phyloP scores from a whole-genome alignment of 345 rosid genomes.

The Linum lewisii region DNA sequence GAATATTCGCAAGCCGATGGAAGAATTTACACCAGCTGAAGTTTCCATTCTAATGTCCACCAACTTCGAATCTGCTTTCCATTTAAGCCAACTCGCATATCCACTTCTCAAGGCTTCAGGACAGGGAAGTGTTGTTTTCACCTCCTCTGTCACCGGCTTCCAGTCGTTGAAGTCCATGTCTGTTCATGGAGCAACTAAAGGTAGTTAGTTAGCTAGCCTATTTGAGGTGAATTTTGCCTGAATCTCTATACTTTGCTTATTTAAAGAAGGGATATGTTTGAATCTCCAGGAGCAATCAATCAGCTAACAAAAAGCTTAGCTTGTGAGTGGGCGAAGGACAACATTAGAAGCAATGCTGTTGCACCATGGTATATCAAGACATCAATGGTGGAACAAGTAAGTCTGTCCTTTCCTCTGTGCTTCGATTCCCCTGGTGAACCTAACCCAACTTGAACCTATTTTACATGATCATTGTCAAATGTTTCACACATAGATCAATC shows the following conservation, averaged over 20 bases:
- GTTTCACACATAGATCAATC: neutral
- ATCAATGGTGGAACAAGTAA: conserved; percentile 73
- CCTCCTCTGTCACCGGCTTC: conserved; percentile 66
- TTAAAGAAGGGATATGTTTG: conserved; percentile 8
- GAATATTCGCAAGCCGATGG: conserved; percentile 54
- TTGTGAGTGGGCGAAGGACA: conserved; percentile 83
- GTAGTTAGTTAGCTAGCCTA: conserved; percentile 13
- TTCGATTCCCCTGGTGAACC: neutral
- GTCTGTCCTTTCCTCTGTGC: neutral
- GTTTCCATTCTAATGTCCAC: conserved; percentile 48
- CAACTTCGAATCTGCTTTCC: conserved; percentile 68
- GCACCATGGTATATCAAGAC: conserved; percentile 89
- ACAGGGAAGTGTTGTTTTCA: conserved; percentile 50
- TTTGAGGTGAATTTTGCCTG: neutral
- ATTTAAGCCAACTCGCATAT: conserved; percentile 62
- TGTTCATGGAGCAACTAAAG: conserved; percentile 72
- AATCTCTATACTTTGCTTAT: neutral
- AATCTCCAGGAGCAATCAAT: conserved; percentile 53
- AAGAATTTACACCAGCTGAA: conserved; percentile 47
- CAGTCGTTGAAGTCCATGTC: conserved; percentile 67
- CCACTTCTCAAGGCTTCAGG: conserved; percentile 55
- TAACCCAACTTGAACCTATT: neutral
- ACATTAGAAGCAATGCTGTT: conserved; percentile 67
- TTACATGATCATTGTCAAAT: neutral
- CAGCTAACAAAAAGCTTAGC: conserved; percentile 67